Conservation (phyloP, 2,329 filamentous ascomycete species). For the Penicillium rolfsii region DNA sequence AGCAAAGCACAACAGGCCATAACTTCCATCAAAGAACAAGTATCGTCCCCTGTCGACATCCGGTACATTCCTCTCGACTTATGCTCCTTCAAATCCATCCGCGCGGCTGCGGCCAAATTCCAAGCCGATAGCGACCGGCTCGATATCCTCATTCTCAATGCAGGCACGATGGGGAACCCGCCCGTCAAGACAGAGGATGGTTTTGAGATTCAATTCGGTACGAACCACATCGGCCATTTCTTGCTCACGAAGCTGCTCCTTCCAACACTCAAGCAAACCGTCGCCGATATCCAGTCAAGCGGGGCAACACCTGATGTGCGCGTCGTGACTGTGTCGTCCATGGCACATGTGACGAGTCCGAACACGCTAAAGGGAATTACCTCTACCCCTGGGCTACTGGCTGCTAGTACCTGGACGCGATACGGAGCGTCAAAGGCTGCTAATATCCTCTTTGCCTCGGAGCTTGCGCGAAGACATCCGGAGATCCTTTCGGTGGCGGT, state of each 20-base stretch:
- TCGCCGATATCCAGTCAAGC: slow-evolving; percentile 30
- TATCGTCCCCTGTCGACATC: slow-evolving; percentile 44
- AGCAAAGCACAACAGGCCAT: slow-evolving; percentile 51
- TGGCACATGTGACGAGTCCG: slow-evolving; percentile 41
- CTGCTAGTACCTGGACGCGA: slow-evolving; percentile 47
- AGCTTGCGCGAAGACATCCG: slow-evolving; percentile 45
- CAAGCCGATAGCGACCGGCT: slow-evolving; percentile 45
- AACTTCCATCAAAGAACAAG: slow-evolving; percentile 42
- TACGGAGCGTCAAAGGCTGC: slow-evolving; percentile 58
- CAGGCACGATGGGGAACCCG: slow-evolving; percentile 51
- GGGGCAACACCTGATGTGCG: slow-evolving; percentile 35
- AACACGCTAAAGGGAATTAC: slow-evolving; percentile 41
- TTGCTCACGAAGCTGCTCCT: slow-evolving; percentile 50
- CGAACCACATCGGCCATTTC: slow-evolving; percentile 53
- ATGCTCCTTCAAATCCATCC: slow-evolving; percentile 54
- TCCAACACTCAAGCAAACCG: slow-evolving; percentile 45
- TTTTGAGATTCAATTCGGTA: slow-evolving; percentile 52
- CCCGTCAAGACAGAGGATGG: slow-evolving; percentile 45
- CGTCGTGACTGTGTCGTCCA: slow-evolving; percentile 45
- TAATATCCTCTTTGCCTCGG: slow-evolving; percentile 50
- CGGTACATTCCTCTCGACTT: slow-evolving; percentile 55
- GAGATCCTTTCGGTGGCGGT: slow-evolving; percentile 48
- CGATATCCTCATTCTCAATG: slow-evolving; percentile 53
- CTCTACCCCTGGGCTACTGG: slow-evolving; percentile 41
- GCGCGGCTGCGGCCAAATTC: slow-evolving; percentile 49